Evolutionary conservation across 2,329 filamentous ascomycete species (phyloP).

Genomic region (Pseudocercospora pini-densiflorae): DNA sequence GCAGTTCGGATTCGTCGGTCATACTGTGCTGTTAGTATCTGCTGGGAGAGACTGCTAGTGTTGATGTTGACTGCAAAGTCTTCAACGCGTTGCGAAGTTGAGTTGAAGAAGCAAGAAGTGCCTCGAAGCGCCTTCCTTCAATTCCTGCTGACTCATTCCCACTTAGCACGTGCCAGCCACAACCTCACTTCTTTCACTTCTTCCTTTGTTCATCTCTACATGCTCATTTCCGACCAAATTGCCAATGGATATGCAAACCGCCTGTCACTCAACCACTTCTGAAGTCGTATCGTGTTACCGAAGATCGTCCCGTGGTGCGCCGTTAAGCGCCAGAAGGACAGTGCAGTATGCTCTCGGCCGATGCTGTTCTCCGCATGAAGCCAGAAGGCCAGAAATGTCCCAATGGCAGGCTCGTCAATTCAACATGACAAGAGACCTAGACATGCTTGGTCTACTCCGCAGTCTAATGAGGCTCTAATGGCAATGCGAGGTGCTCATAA

Average conservation of each 20-base stretch:
- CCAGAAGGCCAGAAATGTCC: neutral
- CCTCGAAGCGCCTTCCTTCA: neutral
- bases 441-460: too few relatives aligned
- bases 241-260: too few relatives aligned
- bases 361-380: neutral
- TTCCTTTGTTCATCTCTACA: neutral
- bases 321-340: neutral
- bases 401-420: neutral
- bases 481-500: too few relatives aligned
- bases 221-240: neutral
- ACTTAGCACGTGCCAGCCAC: neutral
- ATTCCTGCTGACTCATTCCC: neutral
- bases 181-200: neutral
- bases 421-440: too few relatives aligned
- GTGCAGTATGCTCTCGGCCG: neutral
- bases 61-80: neutral
- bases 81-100: neutral
- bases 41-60: neutral
- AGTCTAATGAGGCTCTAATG: too few relatives aligned
- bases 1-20: conserved; percentile 37
- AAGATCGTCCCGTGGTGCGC: neutral
- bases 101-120: neutral
- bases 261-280: neutral
- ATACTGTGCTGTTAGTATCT: conserved; percentile 28
- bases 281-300: neutral